Percentiles rank a stretch among this genome's conserved stretches.
Conservation (phyloP, 257 asterid species). For the Catharanthus roseus region DNA sequence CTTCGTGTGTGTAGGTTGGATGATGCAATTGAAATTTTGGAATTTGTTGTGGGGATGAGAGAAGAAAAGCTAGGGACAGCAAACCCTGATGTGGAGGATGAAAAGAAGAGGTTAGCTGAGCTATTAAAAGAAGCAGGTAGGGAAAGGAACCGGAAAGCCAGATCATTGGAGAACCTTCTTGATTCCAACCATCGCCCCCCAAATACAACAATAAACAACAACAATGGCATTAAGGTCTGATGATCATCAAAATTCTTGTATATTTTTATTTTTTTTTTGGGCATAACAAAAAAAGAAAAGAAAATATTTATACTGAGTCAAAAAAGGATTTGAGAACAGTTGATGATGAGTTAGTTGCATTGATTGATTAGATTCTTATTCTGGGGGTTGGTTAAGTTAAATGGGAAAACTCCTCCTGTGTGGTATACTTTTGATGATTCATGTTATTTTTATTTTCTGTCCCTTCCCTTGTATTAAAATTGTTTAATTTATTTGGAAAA, state of each 20-base stretch:
- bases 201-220: conserved; percentile 29
- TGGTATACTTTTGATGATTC: too few relatives aligned
- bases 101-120: conserved; percentile 83
- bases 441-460: too few relatives aligned
- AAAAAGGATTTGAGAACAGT: conserved; percentile 24
- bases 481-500: conserved; percentile 15
- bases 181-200: conserved; percentile 49
- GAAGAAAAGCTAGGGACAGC: conserved; percentile 99
- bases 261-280: conserved; percentile 10
- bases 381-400: conserved; percentile 30
- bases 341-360: conserved; percentile 39
- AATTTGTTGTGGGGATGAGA: conserved; percentile 76
- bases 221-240: conserved; percentile 55
- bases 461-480: conserved; percentile 18
- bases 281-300: conserved; percentile 8
- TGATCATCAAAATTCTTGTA: conserved; percentile 26
- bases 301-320: conserved; percentile 27
- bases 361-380: conserved; percentile 36
- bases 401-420: conserved; percentile 28
- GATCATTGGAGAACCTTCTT: conserved; percentile 71
- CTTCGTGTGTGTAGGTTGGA: conserved; percentile 52
- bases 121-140: conserved; percentile 77
- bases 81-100: conserved; percentile 88
- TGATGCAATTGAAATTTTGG: conserved; percentile 78
- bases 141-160: conserved; percentile 63